A percentile compares a stretch with the other conserved stretches of the same genome.
Evolutionary conservation across 352 stramenopile genomes (phyloP).

Genomic region (Pythium phragmitis): DNA sequence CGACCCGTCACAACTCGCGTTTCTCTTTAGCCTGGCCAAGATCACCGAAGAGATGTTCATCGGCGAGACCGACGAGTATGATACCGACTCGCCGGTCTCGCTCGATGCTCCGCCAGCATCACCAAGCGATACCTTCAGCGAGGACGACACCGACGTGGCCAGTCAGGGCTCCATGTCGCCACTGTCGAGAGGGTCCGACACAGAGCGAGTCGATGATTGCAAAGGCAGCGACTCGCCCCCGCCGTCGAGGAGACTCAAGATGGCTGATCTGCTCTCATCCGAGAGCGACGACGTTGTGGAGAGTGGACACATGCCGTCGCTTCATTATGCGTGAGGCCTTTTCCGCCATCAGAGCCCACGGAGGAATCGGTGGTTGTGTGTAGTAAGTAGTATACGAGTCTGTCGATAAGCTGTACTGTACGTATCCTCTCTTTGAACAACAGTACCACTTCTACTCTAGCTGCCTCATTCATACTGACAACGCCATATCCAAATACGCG

Average conservation of each 20-base stretch:
- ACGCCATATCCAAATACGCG: too few species aligned
- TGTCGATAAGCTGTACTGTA: too few species aligned
- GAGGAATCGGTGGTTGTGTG: too few species aligned
- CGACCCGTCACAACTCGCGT: slow-evolving; percentile 11
- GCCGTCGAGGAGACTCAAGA: slow-evolving; percentile 6
- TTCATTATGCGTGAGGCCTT: neutral
- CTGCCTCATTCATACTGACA: too few species aligned
- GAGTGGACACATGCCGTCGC: neutral
- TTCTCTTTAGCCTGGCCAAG: slow-evolving; percentile 20
- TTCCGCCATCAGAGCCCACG: too few species aligned
- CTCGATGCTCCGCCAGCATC: neutral
- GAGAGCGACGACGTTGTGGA: neutral
- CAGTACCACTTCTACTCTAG: too few species aligned
- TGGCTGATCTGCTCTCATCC: slow-evolving; percentile 10
- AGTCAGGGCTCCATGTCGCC: neutral
- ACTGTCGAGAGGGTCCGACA: neutral
- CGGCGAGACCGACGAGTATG: slow-evolving; percentile 12
- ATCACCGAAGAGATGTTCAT: slow-evolving; percentile 26
- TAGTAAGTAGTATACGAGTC: too few species aligned
- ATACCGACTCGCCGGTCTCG: neutral
- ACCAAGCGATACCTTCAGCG: neutral
- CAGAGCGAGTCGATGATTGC: neutral
- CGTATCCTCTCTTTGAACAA: too few species aligned
- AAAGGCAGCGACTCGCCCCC: neutral
- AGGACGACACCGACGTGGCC: neutral